Base-by-base conservation (phyloP, 2,329 filamentous ascomycete genomes). In the Diplodia intermedia region DNA sequence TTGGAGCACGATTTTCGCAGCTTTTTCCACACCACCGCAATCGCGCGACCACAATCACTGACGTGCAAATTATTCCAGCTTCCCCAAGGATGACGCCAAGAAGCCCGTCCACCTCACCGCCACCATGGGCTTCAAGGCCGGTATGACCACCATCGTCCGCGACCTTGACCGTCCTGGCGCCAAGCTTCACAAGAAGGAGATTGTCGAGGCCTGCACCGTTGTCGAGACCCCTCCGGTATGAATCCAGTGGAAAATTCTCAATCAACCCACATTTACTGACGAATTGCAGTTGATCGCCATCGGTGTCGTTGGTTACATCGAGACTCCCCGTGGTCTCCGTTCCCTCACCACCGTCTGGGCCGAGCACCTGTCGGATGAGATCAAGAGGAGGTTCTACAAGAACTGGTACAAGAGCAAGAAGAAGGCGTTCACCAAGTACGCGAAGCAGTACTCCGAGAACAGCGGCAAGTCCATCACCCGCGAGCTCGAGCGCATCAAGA, bases 341-440 rank as follows among this genome's bases (percentile, higher is more conserved):
- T 99, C 95, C 75, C 93, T 99, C 85, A 97, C 94, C 83, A 98
- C 95, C 82, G 93, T 99, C 83, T 99, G 95, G 95, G 95, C 95
- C 81, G 95, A 98, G 90, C 95, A 99, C 85, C 85, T 99, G 85
- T 92, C 91, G 86, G 95, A 99, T 85, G 95, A 98, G 87, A 82
- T 99, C 85, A 97, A 97, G 91, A 92, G 95, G 81, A 92, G 95
- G 82, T 99, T 99, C 93, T 99, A 99, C 92, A 98, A 98, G 93
- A 99, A 99, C 91, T 99, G 95, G 95, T 99, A 99, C 92, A 97
- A 97, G 91, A 93, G 90, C 89, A 99, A 99, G 94, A 98, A 97
- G 93, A 99, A 99, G 94, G 95, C 95, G 72, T 99, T 99, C 89
- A 99, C 95, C 89, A 97, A 97, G 89, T 99, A 99, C 87, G 93